phyloP scores from a whole-genome alignment of 78 protist species.

The Guillardia theta region DNA sequence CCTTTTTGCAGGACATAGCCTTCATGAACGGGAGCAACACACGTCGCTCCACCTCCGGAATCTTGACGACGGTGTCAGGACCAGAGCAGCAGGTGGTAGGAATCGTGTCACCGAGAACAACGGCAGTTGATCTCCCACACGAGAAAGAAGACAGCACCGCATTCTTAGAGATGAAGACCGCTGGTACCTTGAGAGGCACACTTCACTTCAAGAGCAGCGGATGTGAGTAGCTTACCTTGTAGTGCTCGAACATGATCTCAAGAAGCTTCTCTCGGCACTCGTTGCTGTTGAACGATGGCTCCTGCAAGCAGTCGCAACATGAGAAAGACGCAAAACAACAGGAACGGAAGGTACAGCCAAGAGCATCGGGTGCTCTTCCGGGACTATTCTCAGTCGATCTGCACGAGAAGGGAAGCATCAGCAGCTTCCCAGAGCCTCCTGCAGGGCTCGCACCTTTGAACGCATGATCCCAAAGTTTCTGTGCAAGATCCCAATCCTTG shows the following conservation, averaged over 20 bases:
- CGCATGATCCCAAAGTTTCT: constrained; percentile 35
- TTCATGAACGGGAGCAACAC: constrained; percentile 46
- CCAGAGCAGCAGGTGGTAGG: too few species aligned
- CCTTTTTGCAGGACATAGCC: constrained; percentile 35
- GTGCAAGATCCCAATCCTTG: constrained; percentile 36
- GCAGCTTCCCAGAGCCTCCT: too few species aligned
- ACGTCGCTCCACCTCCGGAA: too few species aligned
- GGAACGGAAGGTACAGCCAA: neutral
- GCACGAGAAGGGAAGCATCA: too few species aligned
- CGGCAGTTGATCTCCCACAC: constrained; percentile 47
- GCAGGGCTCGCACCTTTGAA: too few species aligned
- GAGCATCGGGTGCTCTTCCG: constrained; percentile 34
- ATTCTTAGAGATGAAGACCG: constrained; percentile 47
- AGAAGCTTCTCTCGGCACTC: neutral
- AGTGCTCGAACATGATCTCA: constrained; percentile 53
- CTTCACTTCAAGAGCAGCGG: neutral
- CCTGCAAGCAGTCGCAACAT: neutral
- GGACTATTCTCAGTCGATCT: neutral
- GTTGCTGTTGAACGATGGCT: constrained; percentile 4
- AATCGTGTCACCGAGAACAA: constrained; percentile 65
- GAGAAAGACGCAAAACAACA: neutral
- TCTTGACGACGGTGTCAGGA: too few species aligned
- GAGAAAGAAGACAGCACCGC: constrained; percentile 52
- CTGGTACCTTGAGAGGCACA: constrained; percentile 43
- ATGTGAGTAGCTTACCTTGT: neutral